Percentiles rank a stretch among this genome's conserved stretches.
These are phyloP conservation scores for Boletus rubescentipes DNA, from an alignment of 768 basidiomycete species.

Conservation along the genomic window DNA sequence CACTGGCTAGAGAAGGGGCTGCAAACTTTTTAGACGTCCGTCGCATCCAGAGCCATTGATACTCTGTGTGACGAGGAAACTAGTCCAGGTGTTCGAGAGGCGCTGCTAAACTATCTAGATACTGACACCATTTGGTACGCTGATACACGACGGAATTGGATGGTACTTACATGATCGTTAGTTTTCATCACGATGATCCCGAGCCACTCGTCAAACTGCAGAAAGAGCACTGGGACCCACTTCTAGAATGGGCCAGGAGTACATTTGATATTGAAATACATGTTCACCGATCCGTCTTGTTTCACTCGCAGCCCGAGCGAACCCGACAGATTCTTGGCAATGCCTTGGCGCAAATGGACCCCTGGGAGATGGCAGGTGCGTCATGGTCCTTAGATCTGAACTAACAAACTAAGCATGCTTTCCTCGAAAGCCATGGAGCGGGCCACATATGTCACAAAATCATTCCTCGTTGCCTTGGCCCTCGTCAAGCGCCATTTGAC, in stretches of 20 bases:
- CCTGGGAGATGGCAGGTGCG: constrained; percentile 89
- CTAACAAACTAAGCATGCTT: background rate
- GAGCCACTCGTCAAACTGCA: constrained; percentile 76
- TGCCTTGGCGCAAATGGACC: constrained; percentile 63
- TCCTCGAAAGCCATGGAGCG: constrained; percentile 77
- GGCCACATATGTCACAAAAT: constrained; percentile 85
- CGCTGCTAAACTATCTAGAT: constrained; percentile 82
- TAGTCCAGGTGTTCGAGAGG: constrained; percentile 59
- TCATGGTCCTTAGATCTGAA: constrained; percentile 5
- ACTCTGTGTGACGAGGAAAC: constrained; percentile 56
- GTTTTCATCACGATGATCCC: constrained; percentile 83
- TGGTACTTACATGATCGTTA: constrained; percentile 29
- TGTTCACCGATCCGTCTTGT: constrained; percentile 70
- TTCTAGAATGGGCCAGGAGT: constrained; percentile 74
- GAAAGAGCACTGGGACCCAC: constrained; percentile 81
- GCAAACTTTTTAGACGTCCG: constrained; percentile 65
- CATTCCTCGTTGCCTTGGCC: constrained; percentile 84
- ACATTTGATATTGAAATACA: constrained; percentile 67
- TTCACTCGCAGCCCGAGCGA: constrained; percentile 64
- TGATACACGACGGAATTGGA: background rate
- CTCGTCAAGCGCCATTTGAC: constrained; percentile 73
- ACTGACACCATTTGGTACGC: constrained; percentile 90
- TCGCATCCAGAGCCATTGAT: constrained; percentile 90
- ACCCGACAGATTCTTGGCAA: constrained; percentile 60
- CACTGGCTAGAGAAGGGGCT: background rate